These are phyloP conservation scores for Yamadazyma triangularis DNA, from an alignment of 1,139 yeast genomes.

Conservation along the genomic window DNA sequence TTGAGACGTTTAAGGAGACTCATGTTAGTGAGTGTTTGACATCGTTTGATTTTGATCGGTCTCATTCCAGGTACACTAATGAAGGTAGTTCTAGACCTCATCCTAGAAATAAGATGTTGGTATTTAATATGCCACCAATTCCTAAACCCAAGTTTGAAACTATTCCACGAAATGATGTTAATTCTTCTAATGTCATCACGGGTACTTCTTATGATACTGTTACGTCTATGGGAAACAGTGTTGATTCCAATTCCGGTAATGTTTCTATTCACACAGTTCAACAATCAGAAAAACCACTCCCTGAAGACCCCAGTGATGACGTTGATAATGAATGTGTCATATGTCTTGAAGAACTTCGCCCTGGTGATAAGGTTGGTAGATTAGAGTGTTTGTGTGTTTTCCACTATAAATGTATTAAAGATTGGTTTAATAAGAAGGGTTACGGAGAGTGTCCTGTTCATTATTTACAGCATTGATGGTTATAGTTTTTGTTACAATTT, in stretches of 20 bases:
- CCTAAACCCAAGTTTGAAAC: constrained; percentile 39
- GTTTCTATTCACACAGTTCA: constrained; percentile 19
- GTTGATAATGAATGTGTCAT: constrained; percentile 79
- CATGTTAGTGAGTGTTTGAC: constrained; percentile 71
- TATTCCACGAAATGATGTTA: constrained; percentile 14
- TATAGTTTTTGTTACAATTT: background rate
- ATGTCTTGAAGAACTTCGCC: constrained; percentile 81
- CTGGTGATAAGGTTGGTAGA: constrained; percentile 88
- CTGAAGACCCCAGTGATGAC: constrained; percentile 20
- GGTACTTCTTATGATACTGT: constrained; percentile 15
- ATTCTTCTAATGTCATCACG: constrained; percentile 13
- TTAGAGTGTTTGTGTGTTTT: constrained; percentile 92
- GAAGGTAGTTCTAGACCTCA: constrained; percentile 16
- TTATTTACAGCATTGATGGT: constrained; percentile 22
- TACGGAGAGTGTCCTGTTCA: constrained; percentile 87
- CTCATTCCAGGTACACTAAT: constrained; percentile 42
- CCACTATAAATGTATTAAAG: constrained; percentile 84
- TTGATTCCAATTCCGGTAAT: background rate
- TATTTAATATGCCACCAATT: constrained; percentile 64
- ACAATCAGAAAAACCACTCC: constrained; percentile 13
- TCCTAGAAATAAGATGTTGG: constrained; percentile 75
- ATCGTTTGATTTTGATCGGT: constrained; percentile 61
- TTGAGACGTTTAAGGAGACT: constrained; percentile 50
- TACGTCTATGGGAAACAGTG: background rate
- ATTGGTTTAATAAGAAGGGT: constrained; percentile 86